Conservation (phyloP, 2,329 filamentous ascomycete genomes). For the Penicillium sp. region DNA sequence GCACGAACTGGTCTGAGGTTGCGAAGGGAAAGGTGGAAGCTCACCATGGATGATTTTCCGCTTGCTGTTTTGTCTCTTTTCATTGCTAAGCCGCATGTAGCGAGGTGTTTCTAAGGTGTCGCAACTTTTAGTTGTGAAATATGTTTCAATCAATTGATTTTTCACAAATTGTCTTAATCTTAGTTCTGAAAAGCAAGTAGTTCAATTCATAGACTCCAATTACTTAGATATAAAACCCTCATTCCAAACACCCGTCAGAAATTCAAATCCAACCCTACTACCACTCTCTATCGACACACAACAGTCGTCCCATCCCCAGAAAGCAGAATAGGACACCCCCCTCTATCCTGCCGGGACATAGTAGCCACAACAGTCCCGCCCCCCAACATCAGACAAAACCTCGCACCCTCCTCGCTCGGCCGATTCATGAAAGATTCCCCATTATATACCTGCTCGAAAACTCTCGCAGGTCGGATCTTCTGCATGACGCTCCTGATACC, state of each 20-base stretch:
- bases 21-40: slow-evolving; percentile 66
- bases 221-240: background rate
- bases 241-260: background rate
- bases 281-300: background rate
- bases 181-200: background rate
- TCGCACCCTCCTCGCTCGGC: background rate
- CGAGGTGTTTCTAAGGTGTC: background rate
- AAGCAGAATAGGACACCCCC: background rate
- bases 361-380: background rate
- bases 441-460: background rate
- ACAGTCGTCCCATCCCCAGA: background rate
- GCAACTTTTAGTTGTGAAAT: background rate
- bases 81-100: slow-evolving; percentile 12
- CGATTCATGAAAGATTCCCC: background rate
- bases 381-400: background rate
- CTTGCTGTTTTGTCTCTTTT: slow-evolving; percentile 2
- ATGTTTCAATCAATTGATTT: background rate
- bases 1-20: slow-evolving; percentile 89
- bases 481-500: background rate
- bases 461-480: background rate
- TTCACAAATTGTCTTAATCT: background rate
- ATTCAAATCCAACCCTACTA: background rate
- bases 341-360: background rate
- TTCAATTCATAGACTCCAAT: background rate
- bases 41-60: slow-evolving; percentile 25